phyloP scores from a whole-genome alignment of 140 eudicot genomes.

The Senecio squalidus region DNA sequence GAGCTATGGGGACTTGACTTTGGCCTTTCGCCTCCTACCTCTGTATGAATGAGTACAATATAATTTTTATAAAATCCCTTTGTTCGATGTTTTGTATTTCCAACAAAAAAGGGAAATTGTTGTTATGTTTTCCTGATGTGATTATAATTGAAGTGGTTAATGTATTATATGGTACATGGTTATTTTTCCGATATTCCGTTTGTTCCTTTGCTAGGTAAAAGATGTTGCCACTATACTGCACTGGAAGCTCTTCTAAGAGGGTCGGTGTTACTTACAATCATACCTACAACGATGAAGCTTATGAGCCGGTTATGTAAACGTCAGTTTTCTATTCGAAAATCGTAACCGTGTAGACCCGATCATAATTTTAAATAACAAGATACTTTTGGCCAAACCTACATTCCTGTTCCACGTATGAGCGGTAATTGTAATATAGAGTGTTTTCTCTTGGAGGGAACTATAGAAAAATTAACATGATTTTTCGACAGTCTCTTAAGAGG shows the following conservation, averaged over 20 bases:
- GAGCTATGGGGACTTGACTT: constrained; percentile 93
- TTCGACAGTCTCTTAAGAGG: too few species aligned
- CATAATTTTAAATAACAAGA: constrained; percentile 25
- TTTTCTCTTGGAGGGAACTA: too few species aligned
- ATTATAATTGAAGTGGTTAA: constrained; percentile 24
- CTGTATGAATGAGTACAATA: constrained; percentile 46
- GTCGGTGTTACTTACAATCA: constrained; percentile 18
- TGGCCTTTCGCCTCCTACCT: constrained; percentile 52
- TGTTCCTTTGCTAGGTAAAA: constrained; percentile 75
- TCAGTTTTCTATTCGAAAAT: constrained; percentile 13
- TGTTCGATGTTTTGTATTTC: constrained; percentile 26
- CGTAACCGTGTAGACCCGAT: constrained; percentile 26
- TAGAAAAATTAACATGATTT: too few species aligned
- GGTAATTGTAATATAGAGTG: too few species aligned
- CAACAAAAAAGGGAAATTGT: constrained; percentile 19
- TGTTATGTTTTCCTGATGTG: constrained; percentile 25
- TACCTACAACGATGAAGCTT: constrained; percentile 29
- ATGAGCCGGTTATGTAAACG: constrained; percentile 27
- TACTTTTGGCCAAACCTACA: too few species aligned
- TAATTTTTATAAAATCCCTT: constrained; percentile 17
- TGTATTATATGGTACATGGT: constrained; percentile 25
- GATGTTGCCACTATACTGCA: constrained; percentile 98
- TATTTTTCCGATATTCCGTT: constrained; percentile 33
- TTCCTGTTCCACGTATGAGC: too few species aligned
- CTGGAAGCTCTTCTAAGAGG: constrained; percentile 79